Conservation (phyloP, 2,329 filamentous ascomycete genomes). For the Paracorniculantispora psalliotae region DNA sequence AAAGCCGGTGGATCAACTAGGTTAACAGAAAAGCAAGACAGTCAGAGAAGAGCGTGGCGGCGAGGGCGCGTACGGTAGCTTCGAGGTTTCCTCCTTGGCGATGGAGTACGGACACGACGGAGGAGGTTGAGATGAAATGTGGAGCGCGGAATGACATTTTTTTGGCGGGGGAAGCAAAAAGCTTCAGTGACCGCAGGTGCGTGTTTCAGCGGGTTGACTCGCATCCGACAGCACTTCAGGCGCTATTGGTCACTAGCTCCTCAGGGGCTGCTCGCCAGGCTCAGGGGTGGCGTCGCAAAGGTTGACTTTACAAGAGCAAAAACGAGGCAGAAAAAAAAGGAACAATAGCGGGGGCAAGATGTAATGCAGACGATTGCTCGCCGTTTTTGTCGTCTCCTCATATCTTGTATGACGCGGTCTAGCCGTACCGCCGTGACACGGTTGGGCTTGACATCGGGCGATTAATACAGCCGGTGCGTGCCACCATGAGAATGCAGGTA, state of each 20-base stretch:
- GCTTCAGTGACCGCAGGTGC: not conserved
- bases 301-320: too few relatives aligned
- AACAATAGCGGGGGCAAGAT: too few relatives aligned
- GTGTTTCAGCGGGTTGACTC: not conserved
- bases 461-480: not conserved
- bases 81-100: not conserved
- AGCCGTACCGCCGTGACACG: not conserved
- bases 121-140: slow-evolving; percentile 14
- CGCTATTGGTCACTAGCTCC: not conserved
- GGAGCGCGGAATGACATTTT: not conserved
- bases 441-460: not conserved
- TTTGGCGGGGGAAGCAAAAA: not conserved
- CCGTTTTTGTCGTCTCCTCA: not conserved
- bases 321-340: not conserved
- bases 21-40: not conserved
- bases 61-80: not conserved
- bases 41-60: not conserved
- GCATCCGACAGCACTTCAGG: not conserved
- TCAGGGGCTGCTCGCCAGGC: not conserved
- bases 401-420: not conserved
- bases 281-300: not conserved
- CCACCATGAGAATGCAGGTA: not conserved
- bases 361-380: not conserved
- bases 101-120: too few relatives aligned
- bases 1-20: not conserved